Conservation (phyloP, 2,329 filamentous ascomycete species). For the Calcarisporium arbuscula region DNA sequence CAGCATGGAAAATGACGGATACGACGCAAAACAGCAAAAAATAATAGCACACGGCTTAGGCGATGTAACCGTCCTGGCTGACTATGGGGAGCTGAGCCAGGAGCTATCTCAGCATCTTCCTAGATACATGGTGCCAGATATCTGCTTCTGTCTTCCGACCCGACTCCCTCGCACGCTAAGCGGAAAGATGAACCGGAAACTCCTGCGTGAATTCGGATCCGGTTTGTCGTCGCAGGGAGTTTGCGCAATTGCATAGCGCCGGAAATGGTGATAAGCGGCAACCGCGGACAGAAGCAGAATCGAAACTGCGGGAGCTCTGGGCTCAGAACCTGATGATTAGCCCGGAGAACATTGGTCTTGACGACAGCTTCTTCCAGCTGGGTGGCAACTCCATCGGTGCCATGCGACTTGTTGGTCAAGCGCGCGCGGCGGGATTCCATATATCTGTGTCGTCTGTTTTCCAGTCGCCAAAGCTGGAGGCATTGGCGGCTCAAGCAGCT, state of each 20-base stretch:
- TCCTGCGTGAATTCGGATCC: slow-evolving; percentile 6
- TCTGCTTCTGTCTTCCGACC: slow-evolving; percentile 10
- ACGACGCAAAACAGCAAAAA: slow-evolving; percentile 1
- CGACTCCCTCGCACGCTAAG: slow-evolving; percentile 10
- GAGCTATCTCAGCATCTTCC: slow-evolving; percentile 8
- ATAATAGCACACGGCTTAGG: too few relatives aligned
- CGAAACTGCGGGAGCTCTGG: slow-evolving; percentile 3
- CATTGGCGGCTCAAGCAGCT: too few relatives aligned
- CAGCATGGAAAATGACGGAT: neutral
- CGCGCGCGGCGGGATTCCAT: slow-evolving; percentile 15
- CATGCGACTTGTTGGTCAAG: slow-evolving; percentile 20
- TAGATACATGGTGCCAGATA: slow-evolving; percentile 13
- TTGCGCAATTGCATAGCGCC: neutral
- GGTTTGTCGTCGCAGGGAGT: slow-evolving; percentile 1
- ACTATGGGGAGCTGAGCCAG: neutral
- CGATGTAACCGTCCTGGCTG: neutral
- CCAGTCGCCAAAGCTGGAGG: slow-evolving; percentile 5
- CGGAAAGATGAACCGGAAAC: slow-evolving; percentile 12
- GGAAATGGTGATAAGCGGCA: neutral
- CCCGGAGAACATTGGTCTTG: neutral
- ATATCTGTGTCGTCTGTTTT: slow-evolving; percentile 8
- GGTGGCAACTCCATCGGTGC: slow-evolving; percentile 34
- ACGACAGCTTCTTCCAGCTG: slow-evolving; percentile 32
- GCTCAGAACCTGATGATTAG: slow-evolving; percentile 4
- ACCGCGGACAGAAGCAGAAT: slow-evolving; percentile 1